Evolutionary conservation across 2,329 filamentous ascomycete species (phyloP).

Genomic region (Microdochium trichocladiopsis): DNA sequence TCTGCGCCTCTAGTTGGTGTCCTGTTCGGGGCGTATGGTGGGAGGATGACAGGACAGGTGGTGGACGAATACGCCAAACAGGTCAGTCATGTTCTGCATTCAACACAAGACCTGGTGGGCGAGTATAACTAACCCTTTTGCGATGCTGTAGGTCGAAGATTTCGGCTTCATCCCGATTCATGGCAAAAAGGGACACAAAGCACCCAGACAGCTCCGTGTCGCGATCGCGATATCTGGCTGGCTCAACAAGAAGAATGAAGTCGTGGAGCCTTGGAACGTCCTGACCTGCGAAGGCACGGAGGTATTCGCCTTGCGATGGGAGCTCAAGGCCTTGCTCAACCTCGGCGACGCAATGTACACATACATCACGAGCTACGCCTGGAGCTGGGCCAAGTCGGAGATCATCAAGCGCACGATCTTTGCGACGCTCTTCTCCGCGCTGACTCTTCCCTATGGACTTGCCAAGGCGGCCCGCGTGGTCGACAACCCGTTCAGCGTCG

Average conservation of each 20-base stretch:
- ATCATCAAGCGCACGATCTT: conserved; percentile 44
- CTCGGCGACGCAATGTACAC: conserved; percentile 74
- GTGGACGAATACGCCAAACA: conserved; percentile 64
- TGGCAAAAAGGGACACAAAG: conserved; percentile 38
- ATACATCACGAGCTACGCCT: conserved; percentile 76
- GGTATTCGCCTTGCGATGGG: conserved; percentile 78
- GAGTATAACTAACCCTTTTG: background rate
- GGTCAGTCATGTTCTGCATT: background rate
- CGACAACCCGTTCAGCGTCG: conserved; percentile 76
- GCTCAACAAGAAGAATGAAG: conserved; percentile 65
- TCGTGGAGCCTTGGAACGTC: conserved; percentile 69
- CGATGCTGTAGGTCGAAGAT: conserved; percentile 73
- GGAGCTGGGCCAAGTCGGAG: conserved; percentile 58
- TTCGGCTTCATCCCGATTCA: conserved; percentile 78
- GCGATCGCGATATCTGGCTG: conserved; percentile 81
- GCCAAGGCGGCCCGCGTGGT: conserved; percentile 65
- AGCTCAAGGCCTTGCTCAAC: conserved; percentile 68
- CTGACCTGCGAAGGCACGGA: conserved; percentile 63
- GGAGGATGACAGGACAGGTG: conserved; percentile 74
- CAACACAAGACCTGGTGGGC: background rate
- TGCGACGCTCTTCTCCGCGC: conserved; percentile 47
- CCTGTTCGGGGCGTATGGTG: conserved; percentile 82
- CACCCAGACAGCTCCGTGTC: conserved; percentile 54
- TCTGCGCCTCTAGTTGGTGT: conserved; percentile 74
- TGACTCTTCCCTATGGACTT: conserved; percentile 53